Base-by-base conservation (phyloP, 805 yeast genomes). In the Komagataella mondaviorum region DNA sequence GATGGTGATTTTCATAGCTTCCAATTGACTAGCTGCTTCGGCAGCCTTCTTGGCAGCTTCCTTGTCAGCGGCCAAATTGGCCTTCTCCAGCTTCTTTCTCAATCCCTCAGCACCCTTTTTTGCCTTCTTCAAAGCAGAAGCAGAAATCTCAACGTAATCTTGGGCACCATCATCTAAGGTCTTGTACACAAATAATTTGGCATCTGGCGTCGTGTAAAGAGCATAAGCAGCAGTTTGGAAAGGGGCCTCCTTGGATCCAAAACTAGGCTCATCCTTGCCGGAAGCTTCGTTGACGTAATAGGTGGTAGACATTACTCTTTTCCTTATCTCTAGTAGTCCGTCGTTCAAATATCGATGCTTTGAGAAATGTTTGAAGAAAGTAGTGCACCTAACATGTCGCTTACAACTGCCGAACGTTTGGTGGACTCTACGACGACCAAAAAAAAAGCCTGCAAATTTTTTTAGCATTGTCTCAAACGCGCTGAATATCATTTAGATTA, bases 111-210 rank as follows among this genome's bases (percentile, higher is more conserved):
- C 93, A 54, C 96, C 97, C 68, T 93, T 93, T 69, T 87, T 88
- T 60, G 98, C 97, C 71, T 91, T 93, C 72, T 93, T 93, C 64
- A 91, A 71, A 6, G 96, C 97, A 51, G 95, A 82, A 4, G 96
- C 88, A 16, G 89, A 74, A 63, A 95, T 90, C 60, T 85, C 91
- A 58, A 71, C 77, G 64, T 77, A 91, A 46, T 44, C 47, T 30
- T 69, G 81, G 45, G 75, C 78, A 56, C 70, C 72, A 49, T 77
- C 85, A 55, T 78, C 88, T 45, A 70, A 71, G 58, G 76, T 76
- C 60, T 82, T 83, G 69, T 73, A 80, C 45, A 84, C 77, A 47
- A 76, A 70, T 44, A 85, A 63, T 60, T 78, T 79, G 54, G 82
- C 67, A 16, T 74, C 76, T 36, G 82, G 77, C 49, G 64, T 56